Evolutionary conservation across 179 eudicot genomes (phyloP).

Genomic region (Sideroxylon spinosum): DNA sequence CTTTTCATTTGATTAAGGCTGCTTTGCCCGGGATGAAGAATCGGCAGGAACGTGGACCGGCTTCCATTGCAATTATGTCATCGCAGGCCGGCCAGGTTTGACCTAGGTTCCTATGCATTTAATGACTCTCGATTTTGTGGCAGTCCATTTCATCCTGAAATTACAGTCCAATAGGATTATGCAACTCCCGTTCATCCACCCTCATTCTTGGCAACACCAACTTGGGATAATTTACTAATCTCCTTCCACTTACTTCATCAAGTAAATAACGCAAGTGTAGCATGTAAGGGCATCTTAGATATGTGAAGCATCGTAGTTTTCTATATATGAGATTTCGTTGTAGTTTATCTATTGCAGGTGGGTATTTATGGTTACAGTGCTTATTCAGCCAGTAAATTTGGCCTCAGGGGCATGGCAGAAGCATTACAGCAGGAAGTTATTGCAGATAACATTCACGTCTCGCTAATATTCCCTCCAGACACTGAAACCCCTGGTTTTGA

Average conservation of each 20-base stretch:
- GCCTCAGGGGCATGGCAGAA: constrained; percentile 91
- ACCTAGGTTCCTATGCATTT: neutral
- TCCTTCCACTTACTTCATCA: too few relatives aligned
- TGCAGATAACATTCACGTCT: constrained; percentile 71
- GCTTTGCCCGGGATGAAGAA: constrained; percentile 11
- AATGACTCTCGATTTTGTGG: too few relatives aligned
- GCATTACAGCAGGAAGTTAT: constrained; percentile 91
- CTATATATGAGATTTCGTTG: too few relatives aligned
- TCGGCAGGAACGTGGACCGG: neutral
- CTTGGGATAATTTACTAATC: too few relatives aligned
- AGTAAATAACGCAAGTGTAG: too few relatives aligned
- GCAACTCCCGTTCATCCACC: too few relatives aligned
- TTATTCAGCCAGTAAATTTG: constrained; percentile 96
- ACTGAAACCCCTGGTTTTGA: constrained; percentile 88
- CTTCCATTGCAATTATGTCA: constrained; percentile 13
- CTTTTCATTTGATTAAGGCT: constrained; percentile 28
- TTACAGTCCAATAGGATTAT: too few relatives aligned
- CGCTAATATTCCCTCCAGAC: constrained; percentile 88
- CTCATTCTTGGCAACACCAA: too few relatives aligned
- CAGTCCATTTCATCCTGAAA: too few relatives aligned
- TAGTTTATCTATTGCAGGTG: constrained; percentile 37
- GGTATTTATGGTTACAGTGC: constrained; percentile 95
- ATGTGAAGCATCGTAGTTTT: too few relatives aligned
- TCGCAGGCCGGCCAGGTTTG: constrained; percentile 18
- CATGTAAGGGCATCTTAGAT: too few relatives aligned